A percentile compares a stretch with the other conserved stretches of the same genome.
Evolutionary conservation across 352 stramenopile genomes (phyloP).

Genomic region (Pythium dissimile): DNA sequence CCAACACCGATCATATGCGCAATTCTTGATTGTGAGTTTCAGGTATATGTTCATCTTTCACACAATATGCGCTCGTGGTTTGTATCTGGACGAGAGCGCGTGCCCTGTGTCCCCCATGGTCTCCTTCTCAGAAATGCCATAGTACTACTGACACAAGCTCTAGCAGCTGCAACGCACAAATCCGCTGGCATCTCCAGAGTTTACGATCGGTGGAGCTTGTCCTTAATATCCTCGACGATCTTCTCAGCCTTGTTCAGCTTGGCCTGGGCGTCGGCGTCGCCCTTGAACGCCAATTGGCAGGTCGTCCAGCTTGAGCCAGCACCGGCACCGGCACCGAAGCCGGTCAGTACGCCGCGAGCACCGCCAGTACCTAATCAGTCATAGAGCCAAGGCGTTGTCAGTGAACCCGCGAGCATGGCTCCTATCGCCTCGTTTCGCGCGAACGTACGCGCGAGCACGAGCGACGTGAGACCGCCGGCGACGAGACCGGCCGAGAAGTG

Average conservation of each 20-base stretch:
- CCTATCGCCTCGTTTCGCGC: too few relatives aligned
- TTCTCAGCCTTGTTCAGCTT: constrained; percentile 75
- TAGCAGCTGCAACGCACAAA: neutral
- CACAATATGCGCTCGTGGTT: too few relatives aligned
- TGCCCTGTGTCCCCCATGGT: too few relatives aligned
- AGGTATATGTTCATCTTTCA: constrained; percentile 18
- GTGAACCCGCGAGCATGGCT: too few relatives aligned
- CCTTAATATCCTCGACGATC: constrained; percentile 70
- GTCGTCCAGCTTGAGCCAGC: constrained; percentile 83
- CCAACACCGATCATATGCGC: too few relatives aligned
- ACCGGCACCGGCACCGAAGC: constrained; percentile 63
- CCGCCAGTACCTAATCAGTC: constrained; percentile 44
- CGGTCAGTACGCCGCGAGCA: constrained; percentile 60
- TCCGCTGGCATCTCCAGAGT: neutral
- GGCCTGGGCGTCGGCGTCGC: constrained; percentile 57
- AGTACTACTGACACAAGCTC: neutral
- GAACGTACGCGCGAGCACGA: constrained; percentile 79
- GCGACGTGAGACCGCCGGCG: constrained; percentile 72
- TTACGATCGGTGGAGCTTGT: constrained; percentile 35
- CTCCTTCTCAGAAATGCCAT: too few relatives aligned
- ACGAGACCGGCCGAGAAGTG: constrained; percentile 83
- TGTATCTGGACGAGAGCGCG: too few relatives aligned
- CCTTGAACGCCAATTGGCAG: constrained; percentile 80
- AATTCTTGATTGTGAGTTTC: constrained; percentile 9
- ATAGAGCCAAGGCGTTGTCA: too few relatives aligned